These are phyloP conservation scores for Phialemoniopsis sp. DNA, from an alignment of 2,329 filamentous ascomycete genomes.

Conservation along the genomic window DNA sequence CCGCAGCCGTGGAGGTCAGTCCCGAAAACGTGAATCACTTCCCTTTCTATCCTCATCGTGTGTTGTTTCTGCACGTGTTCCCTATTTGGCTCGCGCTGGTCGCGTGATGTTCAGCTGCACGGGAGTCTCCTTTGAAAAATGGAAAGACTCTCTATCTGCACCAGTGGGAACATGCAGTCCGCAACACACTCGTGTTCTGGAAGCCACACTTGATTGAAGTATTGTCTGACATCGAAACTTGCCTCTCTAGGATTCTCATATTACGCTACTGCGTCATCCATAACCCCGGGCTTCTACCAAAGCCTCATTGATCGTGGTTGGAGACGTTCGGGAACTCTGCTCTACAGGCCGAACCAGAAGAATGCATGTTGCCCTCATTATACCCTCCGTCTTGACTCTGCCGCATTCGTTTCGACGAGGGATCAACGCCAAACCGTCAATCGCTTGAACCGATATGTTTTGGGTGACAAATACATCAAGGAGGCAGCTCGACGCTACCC, in stretches of 20 bases:
- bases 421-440: slow-evolving; percentile 75
- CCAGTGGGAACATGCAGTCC: not conserved
- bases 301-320: slow-evolving; percentile 69
- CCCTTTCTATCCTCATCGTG: slow-evolving; percentile 6
- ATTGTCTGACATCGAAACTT: not conserved
- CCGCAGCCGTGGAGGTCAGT: slow-evolving; percentile 42
- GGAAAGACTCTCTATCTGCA: too few relatives aligned
- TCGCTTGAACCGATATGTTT: slow-evolving; percentile 64
- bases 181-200: slow-evolving; percentile 2
- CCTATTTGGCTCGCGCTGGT: not conserved
- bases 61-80: not conserved
- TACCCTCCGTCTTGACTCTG: slow-evolving; percentile 69
- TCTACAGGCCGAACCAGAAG: slow-evolving; percentile 76
- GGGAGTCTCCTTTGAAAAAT: too few relatives aligned
- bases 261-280: slow-evolving; percentile 57
- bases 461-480: slow-evolving; percentile 64
- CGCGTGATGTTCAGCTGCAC: not conserved
- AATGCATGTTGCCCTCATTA: slow-evolving; percentile 91
- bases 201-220: slow-evolving; percentile 2
- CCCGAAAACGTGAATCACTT: slow-evolving; percentile 37
- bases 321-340: slow-evolving; percentile 66
- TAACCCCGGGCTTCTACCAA: slow-evolving; percentile 68
- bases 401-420: slow-evolving; percentile 59
- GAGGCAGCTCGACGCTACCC: slow-evolving; percentile 62
- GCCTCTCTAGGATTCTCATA: slow-evolving; percentile 61